phyloP scores from a whole-genome alignment of 352 stramenopile genomes.

The Pythium chondricola region DNA sequence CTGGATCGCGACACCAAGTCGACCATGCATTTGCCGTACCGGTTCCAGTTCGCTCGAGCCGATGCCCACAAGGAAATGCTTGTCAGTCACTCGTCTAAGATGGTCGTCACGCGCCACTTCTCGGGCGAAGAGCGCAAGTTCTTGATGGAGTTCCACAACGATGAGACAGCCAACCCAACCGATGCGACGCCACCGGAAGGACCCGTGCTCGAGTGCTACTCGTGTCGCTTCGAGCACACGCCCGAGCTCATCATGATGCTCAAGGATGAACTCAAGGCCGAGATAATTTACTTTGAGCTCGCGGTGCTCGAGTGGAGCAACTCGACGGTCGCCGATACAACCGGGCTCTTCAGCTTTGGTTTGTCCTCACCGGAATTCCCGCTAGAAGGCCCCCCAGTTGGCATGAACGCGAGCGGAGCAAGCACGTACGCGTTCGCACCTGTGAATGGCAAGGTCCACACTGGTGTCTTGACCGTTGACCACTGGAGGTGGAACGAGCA shows the following conservation, averaged over 20 bases:
- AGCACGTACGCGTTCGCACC: slow-evolving; percentile 70
- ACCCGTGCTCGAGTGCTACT: slow-evolving; percentile 21
- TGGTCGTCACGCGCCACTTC: slow-evolving; percentile 63
- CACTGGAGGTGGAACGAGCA: slow-evolving; percentile 71
- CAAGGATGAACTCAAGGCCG: slow-evolving; percentile 59
- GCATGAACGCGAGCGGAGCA: slow-evolving; percentile 27
- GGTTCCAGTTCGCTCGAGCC: slow-evolving; percentile 56
- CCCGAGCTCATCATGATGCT: slow-evolving; percentile 66
- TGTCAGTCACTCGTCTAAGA: slow-evolving; percentile 77
- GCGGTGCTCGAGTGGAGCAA: slow-evolving; percentile 59
- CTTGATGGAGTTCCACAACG: slow-evolving; percentile 50
- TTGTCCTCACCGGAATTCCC: slow-evolving; percentile 64
- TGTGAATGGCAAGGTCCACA: slow-evolving; percentile 60
- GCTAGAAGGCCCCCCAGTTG: slow-evolving; percentile 59
- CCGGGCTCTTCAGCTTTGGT: slow-evolving; percentile 39
- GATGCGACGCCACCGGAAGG: slow-evolving; percentile 6
- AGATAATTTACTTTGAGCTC: slow-evolving; percentile 81
- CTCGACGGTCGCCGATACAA: neutral
- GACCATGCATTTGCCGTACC: slow-evolving; percentile 60
- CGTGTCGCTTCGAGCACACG: slow-evolving; percentile 80
- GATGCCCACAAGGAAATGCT: slow-evolving; percentile 66
- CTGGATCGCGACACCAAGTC: slow-evolving; percentile 42
- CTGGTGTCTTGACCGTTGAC: slow-evolving; percentile 43
- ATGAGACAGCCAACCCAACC: slow-evolving; percentile 26
- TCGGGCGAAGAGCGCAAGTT: slow-evolving; percentile 76